A percentile compares a stretch with the other conserved stretches of the same genome.
These are phyloP conservation scores for Blastocystis sp. DNA, from an alignment of 352 stramenopile species.

Conservation along the genomic window DNA sequence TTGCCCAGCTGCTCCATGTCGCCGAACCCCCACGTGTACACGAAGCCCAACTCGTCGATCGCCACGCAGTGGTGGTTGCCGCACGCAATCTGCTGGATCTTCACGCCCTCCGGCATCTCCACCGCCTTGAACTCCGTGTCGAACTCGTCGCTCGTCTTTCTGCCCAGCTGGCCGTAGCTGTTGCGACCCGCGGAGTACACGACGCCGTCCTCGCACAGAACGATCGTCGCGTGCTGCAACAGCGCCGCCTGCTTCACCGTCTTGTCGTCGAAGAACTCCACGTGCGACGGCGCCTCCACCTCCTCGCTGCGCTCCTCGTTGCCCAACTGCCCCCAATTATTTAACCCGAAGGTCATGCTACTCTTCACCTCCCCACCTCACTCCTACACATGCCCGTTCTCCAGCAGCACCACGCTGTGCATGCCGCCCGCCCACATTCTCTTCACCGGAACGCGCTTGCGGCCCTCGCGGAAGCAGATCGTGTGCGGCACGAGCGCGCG, in stretches of 20 bases:
- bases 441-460: not conserved
- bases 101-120: not conserved
- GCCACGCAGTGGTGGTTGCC: constrained; percentile 40
- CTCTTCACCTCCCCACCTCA: not conserved
- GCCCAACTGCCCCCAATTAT: constrained; percentile 66
- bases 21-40: constrained; percentile 56
- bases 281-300: not conserved
- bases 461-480: constrained; percentile 30
- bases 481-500: constrained; percentile 4
- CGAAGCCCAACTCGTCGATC: constrained; percentile 23
- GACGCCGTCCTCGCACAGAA: constrained; percentile 7
- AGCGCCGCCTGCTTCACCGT: constrained; percentile 5
- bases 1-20: constrained; percentile 68
- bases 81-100: constrained; percentile 45
- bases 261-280: constrained; percentile 56
- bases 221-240: constrained; percentile 25
- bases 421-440: constrained; percentile 54
- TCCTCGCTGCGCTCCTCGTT: constrained; percentile 18
- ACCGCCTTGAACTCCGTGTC: constrained; percentile 3
- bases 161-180: constrained; percentile 49
- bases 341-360: constrained; percentile 48
- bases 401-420: constrained; percentile 42
- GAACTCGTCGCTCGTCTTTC: constrained; percentile 5
- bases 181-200: constrained; percentile 46
- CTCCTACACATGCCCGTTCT: constrained; percentile 60